Conservation (phyloP, 73 alveolate species). For the Stentor coeruleus region DNA sequence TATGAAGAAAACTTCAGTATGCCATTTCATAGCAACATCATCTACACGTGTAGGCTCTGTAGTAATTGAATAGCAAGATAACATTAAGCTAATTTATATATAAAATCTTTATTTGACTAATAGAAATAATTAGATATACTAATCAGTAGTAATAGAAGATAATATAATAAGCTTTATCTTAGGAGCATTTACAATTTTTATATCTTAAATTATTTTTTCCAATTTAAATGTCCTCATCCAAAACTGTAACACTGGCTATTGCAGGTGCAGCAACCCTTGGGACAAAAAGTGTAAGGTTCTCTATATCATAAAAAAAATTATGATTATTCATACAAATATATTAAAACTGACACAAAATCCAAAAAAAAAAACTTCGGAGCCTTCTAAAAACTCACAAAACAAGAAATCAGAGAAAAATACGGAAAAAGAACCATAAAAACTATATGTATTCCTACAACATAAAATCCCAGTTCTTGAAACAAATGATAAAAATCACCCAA, state of each 20-base stretch:
- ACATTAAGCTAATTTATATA: too few species aligned
- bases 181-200: too few species aligned
- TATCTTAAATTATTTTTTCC: too few species aligned
- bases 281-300: constrained; percentile 57
- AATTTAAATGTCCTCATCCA: too few species aligned
- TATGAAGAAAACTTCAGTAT: too few species aligned
- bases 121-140: too few species aligned
- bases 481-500: constrained; percentile 71
- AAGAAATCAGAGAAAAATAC: constrained; percentile 56
- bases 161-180: too few species aligned
- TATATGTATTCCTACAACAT: background rate
- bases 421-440: background rate
- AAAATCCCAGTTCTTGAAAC: constrained; percentile 85
- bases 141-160: too few species aligned
- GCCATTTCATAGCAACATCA: too few species aligned
- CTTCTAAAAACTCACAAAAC: constrained; percentile 86
- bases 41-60: too few species aligned
- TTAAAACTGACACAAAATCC: constrained; percentile 50
- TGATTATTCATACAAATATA: constrained; percentile 77
- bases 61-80: too few species aligned
- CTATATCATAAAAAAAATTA: constrained; percentile 88
- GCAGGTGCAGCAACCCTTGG: constrained; percentile 32
- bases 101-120: too few species aligned
- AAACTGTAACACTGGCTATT: constrained; percentile 26
- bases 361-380: constrained; percentile 86